Percentiles rank a stretch among this genome's conserved stretches.
Conservation (phyloP, 257 asterid species). For the Thymus quinquecostatus region DNA sequence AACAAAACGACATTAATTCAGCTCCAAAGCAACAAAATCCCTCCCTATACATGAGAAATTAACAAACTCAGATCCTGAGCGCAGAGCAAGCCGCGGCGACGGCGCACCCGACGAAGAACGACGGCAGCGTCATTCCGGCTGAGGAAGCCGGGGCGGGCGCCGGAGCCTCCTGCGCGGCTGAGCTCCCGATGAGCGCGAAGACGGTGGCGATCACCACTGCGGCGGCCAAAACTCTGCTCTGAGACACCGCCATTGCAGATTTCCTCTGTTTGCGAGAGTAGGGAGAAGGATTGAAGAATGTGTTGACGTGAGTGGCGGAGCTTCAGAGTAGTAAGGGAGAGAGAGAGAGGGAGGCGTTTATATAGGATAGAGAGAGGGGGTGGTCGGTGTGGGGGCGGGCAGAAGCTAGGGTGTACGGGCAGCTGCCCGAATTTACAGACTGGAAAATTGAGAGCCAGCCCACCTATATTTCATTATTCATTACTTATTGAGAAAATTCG, state of each 20-base stretch:
- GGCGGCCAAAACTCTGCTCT: conserved; percentile 26
- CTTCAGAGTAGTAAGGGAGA: neutral
- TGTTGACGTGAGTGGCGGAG: conserved; percentile 1
- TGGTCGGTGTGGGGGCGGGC: conserved; percentile 38
- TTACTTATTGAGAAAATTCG: no score
- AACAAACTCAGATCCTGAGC: conserved; percentile 45
- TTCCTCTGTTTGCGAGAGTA: neutral
- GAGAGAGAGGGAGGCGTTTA: neutral
- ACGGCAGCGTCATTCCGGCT: conserved; percentile 45
- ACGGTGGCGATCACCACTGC: conserved; percentile 34
- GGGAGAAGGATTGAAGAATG: neutral
- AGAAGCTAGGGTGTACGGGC: conserved; percentile 47
- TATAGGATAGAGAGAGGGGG: conserved; percentile 21
- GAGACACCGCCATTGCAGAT: conserved; percentile 46
- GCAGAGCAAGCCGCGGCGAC: conserved; percentile 47
- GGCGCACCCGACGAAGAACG: conserved; percentile 41
- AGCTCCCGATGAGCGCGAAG: conserved; percentile 42
- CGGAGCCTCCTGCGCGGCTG: conserved; percentile 44
- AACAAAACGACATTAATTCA: no score
- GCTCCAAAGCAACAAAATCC: no score
- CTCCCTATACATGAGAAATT: no score
- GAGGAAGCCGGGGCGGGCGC: conserved; percentile 57
- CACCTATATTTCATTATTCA: no score
- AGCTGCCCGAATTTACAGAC: conserved; percentile 59
- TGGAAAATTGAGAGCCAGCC: conserved; percentile 42